Evolutionary conservation across 768 basidiomycete genomes (phyloP).

Genomic region (Boletus patriciae): DNA sequence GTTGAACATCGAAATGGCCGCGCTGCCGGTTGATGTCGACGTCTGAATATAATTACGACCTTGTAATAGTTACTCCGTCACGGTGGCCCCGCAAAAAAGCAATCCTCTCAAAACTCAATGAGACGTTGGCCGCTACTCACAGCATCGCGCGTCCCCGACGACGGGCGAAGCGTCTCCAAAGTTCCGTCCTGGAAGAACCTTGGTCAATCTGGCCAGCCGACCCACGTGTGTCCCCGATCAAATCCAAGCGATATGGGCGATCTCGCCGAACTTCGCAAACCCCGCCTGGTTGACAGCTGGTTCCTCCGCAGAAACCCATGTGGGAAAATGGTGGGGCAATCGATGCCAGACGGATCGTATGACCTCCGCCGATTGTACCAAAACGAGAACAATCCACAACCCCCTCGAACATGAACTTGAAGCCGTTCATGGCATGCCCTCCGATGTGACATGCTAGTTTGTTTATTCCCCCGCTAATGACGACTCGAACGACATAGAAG

Average conservation of each 20-base stretch:
- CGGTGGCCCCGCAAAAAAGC: slow-evolving; percentile 10
- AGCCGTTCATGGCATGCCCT: slow-evolving; percentile 8
- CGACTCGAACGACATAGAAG: slow-evolving; percentile 9
- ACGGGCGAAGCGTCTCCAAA: slow-evolving; percentile 9
- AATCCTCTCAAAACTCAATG: background rate
- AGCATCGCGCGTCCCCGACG: slow-evolving; percentile 2
- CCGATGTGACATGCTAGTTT: slow-evolving; percentile 27
- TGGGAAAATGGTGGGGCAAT: slow-evolving; percentile 24
- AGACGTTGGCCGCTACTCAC: background rate
- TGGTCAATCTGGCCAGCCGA: slow-evolving; percentile 32
- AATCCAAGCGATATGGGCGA: slow-evolving; percentile 30
- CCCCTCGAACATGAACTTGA: slow-evolving; percentile 3
- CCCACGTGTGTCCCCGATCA: slow-evolving; percentile 29
- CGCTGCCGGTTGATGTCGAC: background rate
- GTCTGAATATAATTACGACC: background rate
- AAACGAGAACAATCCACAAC: slow-evolving; percentile 10
- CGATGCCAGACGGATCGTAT: slow-evolving; percentile 19
- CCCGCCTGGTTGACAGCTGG: slow-evolving; percentile 25
- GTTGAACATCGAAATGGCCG: too few species aligned
- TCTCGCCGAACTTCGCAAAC: slow-evolving; percentile 16
- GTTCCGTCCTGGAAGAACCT: slow-evolving; percentile 25
- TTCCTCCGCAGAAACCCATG: slow-evolving; percentile 24
- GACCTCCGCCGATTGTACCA: slow-evolving; percentile 12
- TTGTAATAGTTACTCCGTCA: too few species aligned
- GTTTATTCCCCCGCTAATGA: slow-evolving; percentile 7